Conservation (phyloP, 139 green algal species). For the Volvox reticuliferus region DNA sequence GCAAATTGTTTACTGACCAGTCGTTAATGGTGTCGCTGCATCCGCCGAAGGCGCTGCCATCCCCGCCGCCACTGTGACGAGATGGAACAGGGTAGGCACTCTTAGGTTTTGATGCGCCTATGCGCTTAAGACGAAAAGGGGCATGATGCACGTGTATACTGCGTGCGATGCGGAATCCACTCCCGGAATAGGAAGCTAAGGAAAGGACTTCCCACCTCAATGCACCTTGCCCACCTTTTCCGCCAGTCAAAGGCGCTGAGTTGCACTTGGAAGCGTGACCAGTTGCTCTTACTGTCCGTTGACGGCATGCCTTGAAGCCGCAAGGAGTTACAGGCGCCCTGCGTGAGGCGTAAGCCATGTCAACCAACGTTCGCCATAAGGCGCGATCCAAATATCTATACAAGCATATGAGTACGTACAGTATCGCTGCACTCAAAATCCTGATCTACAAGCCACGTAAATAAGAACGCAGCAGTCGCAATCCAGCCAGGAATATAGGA, state of each 20-base stretch:
- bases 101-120: neutral
- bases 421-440: too few relatives aligned
- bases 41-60: constrained; percentile 19
- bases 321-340: neutral
- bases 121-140: too few relatives aligned
- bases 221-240: neutral
- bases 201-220: too few relatives aligned
- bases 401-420: too few relatives aligned
- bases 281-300: neutral
- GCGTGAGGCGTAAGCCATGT: neutral
- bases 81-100: neutral
- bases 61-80: neutral
- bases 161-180: too few relatives aligned
- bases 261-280: constrained; percentile 5
- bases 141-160: too few relatives aligned
- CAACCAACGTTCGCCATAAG: too few relatives aligned
- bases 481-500: too few relatives aligned
- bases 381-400: too few relatives aligned
- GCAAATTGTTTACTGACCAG: constrained; percentile 25
- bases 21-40: constrained; percentile 41
- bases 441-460: too few relatives aligned
- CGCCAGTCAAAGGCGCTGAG: constrained; percentile 41
- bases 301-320: neutral
- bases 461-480: too few relatives aligned
- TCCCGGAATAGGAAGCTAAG: too few relatives aligned